Conservation (phyloP, 371 early-diverging fungal genomes). For the Haplosporangium sp. region DNA sequence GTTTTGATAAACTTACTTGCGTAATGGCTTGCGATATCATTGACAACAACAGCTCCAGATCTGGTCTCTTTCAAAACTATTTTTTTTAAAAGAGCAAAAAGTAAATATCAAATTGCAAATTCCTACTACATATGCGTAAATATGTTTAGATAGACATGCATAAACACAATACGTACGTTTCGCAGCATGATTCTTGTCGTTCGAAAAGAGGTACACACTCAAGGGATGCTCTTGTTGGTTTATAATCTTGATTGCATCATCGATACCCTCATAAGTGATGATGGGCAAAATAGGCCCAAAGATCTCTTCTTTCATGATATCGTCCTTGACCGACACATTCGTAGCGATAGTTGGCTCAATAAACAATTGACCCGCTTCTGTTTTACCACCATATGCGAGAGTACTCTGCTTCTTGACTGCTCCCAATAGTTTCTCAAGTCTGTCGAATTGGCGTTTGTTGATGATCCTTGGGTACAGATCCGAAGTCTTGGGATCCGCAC, state of each 20-base stretch:
- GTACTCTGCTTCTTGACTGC: slow-evolving; percentile 54
- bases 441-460: slow-evolving; percentile 69
- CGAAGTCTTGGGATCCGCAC: slow-evolving; percentile 59
- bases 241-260: slow-evolving; percentile 74
- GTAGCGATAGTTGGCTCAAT: slow-evolving; percentile 65
- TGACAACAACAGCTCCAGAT: slow-evolving; percentile 81
- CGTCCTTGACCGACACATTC: slow-evolving; percentile 52
- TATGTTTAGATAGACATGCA: too few species aligned
- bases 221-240: slow-evolving; percentile 74
- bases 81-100: background rate
- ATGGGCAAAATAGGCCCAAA: slow-evolving; percentile 83
- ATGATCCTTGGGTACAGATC: slow-evolving; percentile 75
- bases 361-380: slow-evolving; percentile 26
- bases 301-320: slow-evolving; percentile 68
- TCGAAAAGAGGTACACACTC: slow-evolving; percentile 74
- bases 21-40: slow-evolving; percentile 68
- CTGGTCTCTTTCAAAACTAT: slow-evolving; percentile 67
- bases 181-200: slow-evolving; percentile 46
- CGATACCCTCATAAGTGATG: slow-evolving; percentile 68
- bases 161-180: slow-evolving; percentile 21
- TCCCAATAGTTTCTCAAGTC: slow-evolving; percentile 69
- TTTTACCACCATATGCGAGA: slow-evolving; percentile 59
- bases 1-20: slow-evolving; percentile 17
- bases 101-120: background rate
- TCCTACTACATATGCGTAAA: background rate